These are phyloP conservation scores for Ustilago curta DNA, from an alignment of 1,284 basidiomycete species.

Conservation along the genomic window DNA sequence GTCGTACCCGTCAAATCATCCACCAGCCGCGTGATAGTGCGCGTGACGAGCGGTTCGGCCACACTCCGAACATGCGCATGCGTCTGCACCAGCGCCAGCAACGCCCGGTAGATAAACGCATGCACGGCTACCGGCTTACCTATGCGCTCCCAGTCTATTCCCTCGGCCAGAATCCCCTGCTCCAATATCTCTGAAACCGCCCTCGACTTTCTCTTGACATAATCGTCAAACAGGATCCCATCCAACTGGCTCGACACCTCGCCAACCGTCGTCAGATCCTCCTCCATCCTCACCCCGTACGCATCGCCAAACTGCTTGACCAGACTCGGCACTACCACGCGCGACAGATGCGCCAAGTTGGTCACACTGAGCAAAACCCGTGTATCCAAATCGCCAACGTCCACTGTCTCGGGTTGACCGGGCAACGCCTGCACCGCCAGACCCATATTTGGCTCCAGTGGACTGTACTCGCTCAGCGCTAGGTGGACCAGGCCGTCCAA, in stretches of 20 bases:
- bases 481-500: constrained; percentile 88
- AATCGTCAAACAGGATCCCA: constrained; percentile 86
- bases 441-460: constrained; percentile 54
- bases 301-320: constrained; percentile 82
- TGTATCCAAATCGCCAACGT: constrained; percentile 74
- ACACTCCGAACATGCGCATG: constrained; percentile 89
- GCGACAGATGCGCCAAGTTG: constrained; percentile 84
- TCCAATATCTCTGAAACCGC: constrained; percentile 79
- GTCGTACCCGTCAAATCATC: constrained; percentile 85
- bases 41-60: constrained; percentile 80
- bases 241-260: constrained; percentile 86
- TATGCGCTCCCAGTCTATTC: constrained; percentile 91
- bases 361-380: constrained; percentile 89
- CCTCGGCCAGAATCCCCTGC: constrained; percentile 80
- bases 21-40: constrained; percentile 84
- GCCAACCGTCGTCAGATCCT: constrained; percentile 83
- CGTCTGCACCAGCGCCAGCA: constrained; percentile 88
- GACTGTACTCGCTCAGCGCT: constrained; percentile 74
- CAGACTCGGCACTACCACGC: constrained; percentile 81
- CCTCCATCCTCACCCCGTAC: constrained; percentile 80
- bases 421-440: constrained; percentile 49
- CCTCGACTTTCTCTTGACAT: constrained; percentile 81
- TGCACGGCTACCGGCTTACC: constrained; percentile 87
- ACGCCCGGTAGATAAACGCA: constrained; percentile 89
- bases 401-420: constrained; percentile 51